Evolutionary conservation across 2,329 filamentous ascomycete genomes (phyloP), one percentile per base, ranked within the genome.

Genomic region (Hypoxylon sp.): DNA sequence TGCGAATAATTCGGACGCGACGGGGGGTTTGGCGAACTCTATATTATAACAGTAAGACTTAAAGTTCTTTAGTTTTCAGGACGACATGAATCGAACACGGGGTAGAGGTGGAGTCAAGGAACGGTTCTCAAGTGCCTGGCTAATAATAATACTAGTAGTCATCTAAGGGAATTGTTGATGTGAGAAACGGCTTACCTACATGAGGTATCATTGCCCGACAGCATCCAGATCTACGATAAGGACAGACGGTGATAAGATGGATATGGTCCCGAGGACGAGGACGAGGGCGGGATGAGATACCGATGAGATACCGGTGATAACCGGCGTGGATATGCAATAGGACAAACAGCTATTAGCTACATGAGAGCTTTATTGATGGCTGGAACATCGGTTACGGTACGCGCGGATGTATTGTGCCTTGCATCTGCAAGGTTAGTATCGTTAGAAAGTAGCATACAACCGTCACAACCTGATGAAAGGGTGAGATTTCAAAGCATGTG

Each of bases 401-500:
- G 19, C 40, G 45, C 38, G 44, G 37, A 54, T 48, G 45, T 56
- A 56, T 52, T 38, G 56, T 59, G 49, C 56, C 56, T 59, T 59
- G 56, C 56, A 59, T 56, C 52, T 44, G 53, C 48, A 45, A 53
- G 48, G 44, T 40, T 48, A 15, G 25, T 23, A 38, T 51, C 41
- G 25, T 36, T 51, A 44, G 42, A 48, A 34, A 34, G 21, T 23
- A 27, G 16, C 16, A 32, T 35, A 29, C 36, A 20, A 48, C 37
- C 13, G 30, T 38, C 20, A 35, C 42, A 42, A 35, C 30, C 21
- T 37, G 25, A 46, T 31, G 31, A 13, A 34, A 36, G 35, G 25
- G 26, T 53, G 36, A 34, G 40, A 30, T 25, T 31, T 9, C 15
- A 12, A n/a, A 42, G 9, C 42, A 37, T 42, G 42, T 42, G 42